These are phyloP conservation scores for Xylaria scruposa DNA, from an alignment of 495 filamentous ascomycete species.

Conservation along the genomic window DNA sequence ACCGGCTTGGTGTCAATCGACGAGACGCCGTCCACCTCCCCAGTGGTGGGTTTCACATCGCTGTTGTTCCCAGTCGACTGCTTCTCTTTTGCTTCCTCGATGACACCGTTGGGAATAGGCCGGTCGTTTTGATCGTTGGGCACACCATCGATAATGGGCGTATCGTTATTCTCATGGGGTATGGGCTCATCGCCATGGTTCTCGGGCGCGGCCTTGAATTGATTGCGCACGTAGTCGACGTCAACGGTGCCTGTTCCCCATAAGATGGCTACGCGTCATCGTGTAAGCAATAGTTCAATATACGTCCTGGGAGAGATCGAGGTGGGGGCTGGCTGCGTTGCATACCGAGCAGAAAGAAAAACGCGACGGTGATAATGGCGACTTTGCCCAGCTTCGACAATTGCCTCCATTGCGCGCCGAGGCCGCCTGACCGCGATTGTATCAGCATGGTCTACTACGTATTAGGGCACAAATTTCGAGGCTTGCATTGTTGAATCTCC, in stretches of 20 bases:
- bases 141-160: constrained; percentile 28
- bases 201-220: background rate
- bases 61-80: background rate
- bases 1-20: background rate
- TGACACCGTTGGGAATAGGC: constrained; percentile 23
- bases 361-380: background rate
- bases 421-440: constrained; percentile 15
- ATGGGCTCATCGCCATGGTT: constrained; percentile 22
- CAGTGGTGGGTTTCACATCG: background rate
- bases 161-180: background rate
- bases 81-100: constrained; percentile 15
- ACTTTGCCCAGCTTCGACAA: constrained; percentile 7
- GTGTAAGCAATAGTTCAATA: constrained; percentile 13
- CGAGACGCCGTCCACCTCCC: background rate
- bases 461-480: background rate
- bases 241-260: constrained; percentile 28
- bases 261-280: constrained; percentile 17
- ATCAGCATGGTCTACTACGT: constrained; percentile 5
- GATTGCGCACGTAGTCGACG: constrained; percentile 27
- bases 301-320: background rate
- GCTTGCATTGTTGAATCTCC: constrained; percentile 16
- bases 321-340: background rate
- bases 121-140: constrained; percentile 26
- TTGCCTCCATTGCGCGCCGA: constrained; percentile 24
- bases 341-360: constrained; percentile 27